phyloP scores from a whole-genome alignment of 257 asterid species.

The Solanum sejunctum region DNA sequence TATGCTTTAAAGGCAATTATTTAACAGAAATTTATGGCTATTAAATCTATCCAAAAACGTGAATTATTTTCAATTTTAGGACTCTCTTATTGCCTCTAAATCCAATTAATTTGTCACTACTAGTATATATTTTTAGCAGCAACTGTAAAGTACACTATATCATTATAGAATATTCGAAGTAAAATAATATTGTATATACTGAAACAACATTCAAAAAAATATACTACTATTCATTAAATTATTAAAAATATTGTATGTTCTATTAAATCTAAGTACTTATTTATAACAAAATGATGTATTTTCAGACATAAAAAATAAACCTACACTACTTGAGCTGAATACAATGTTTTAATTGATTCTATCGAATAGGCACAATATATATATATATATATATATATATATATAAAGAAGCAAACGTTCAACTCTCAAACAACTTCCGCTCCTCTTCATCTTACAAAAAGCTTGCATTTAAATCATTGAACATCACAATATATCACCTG shows the following conservation, averaged over 20 bases:
- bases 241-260: too few relatives aligned
- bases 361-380: too few relatives aligned
- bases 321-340: too few relatives aligned
- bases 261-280: neutral
- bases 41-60: neutral
- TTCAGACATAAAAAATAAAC: neutral
- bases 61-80: neutral
- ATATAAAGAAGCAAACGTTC: too few relatives aligned
- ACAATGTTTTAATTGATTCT: too few relatives aligned
- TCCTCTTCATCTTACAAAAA: too few relatives aligned
- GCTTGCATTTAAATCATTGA: too few relatives aligned
- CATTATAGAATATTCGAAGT: neutral
- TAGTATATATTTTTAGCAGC: neutral
- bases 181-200: neutral
- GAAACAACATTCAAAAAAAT: too few relatives aligned
- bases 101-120: neutral
- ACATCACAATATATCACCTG: too few relatives aligned
- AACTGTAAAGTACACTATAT: too few relatives aligned
- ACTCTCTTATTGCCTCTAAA: neutral
- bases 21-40: neutral
- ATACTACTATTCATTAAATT: neutral
- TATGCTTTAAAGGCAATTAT: neutral
- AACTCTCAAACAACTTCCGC: too few relatives aligned
- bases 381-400: too few relatives aligned
- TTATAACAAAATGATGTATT: neutral